These are phyloP conservation scores for Eruca vesicaria DNA, from an alignment of 441 rosid species.

Conservation along the genomic window DNA sequence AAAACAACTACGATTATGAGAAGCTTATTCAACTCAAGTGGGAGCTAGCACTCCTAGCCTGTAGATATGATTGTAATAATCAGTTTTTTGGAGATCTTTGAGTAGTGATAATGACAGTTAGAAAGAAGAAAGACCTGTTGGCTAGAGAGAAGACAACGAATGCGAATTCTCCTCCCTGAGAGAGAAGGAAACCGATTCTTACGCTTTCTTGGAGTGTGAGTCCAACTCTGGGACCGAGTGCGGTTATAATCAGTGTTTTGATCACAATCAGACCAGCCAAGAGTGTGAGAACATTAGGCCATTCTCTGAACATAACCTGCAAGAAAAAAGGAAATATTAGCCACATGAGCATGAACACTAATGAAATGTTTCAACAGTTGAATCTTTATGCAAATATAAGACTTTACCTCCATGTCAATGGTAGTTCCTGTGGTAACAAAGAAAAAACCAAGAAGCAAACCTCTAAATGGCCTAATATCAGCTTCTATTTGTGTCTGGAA, in stretches of 20 bases:
- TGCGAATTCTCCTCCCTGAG: slow-evolving; percentile 98
- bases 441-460: slow-evolving; percentile 91
- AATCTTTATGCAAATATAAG: neutral
- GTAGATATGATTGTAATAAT: slow-evolving; percentile 33
- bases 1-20: slow-evolving; percentile 95
- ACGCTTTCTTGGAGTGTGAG: slow-evolving; percentile 86
- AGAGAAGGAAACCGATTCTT: slow-evolving; percentile 84
- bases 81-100: slow-evolving; percentile 3
- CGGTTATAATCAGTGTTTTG: slow-evolving; percentile 86
- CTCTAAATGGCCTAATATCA: slow-evolving; percentile 96
- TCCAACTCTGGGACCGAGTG: slow-evolving; percentile 95
- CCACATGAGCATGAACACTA: slow-evolving; percentile 14
- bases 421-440: slow-evolving; percentile 96
- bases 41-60: slow-evolving; percentile 98
- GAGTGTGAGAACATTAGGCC: slow-evolving; percentile 95
- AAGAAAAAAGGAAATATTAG: slow-evolving; percentile 3
- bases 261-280: slow-evolving; percentile 85
- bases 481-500: slow-evolving; percentile 96
- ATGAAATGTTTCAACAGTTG: neutral
- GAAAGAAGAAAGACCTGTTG: slow-evolving; percentile 54
- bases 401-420: slow-evolving; percentile 81
- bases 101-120: slow-evolving; percentile 8
- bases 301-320: slow-evolving; percentile 87
- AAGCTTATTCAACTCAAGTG: slow-evolving; percentile 98
- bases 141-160: slow-evolving; percentile 96